Evolutionary conservation across 805 yeast genomes (phyloP).

Genomic region (Starmerella gropengiesseri): DNA sequence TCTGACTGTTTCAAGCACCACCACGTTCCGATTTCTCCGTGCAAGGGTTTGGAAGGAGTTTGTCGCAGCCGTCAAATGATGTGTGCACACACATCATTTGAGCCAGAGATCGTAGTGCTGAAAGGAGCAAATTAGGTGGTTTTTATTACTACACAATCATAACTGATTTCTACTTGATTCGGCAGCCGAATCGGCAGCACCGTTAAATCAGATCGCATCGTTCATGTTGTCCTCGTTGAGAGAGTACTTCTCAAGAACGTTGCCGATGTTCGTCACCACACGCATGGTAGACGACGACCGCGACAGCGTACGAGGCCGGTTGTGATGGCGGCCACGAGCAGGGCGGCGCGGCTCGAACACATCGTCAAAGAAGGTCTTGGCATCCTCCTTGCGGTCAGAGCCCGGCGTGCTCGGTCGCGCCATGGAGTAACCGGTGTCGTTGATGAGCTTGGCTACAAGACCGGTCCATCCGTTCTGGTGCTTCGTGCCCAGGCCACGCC

Average conservation of each 20-base stretch:
- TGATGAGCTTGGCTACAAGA: slow-evolving; percentile 80
- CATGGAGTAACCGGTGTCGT: slow-evolving; percentile 62
- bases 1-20: too few species aligned
- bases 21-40: too few species aligned
- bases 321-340: slow-evolving; percentile 21
- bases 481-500: slow-evolving; percentile 84
- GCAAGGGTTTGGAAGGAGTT: too few species aligned
- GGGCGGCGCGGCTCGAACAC: slow-evolving; percentile 19
- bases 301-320: slow-evolving; percentile 17
- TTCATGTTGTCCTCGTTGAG: slow-evolving; percentile 21
- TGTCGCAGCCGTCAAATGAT: too few species aligned
- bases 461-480: slow-evolving; percentile 98
- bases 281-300: slow-evolving; percentile 19
- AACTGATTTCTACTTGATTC: too few species aligned
- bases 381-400: slow-evolving; percentile 28
- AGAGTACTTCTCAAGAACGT: slow-evolving; percentile 20
- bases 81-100: too few species aligned
- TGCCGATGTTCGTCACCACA: slow-evolving; percentile 21
- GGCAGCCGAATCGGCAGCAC: too few species aligned
- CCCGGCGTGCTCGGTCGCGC: slow-evolving; percentile 31
- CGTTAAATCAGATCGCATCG: too few species aligned
- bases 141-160: too few species aligned
- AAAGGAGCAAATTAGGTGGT: too few species aligned
- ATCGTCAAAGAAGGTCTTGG: slow-evolving; percentile 32
- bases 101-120: too few species aligned